Evolutionary conservation across 257 asterid genomes (phyloP).

Genomic region (Lycium ferocissimum): DNA sequence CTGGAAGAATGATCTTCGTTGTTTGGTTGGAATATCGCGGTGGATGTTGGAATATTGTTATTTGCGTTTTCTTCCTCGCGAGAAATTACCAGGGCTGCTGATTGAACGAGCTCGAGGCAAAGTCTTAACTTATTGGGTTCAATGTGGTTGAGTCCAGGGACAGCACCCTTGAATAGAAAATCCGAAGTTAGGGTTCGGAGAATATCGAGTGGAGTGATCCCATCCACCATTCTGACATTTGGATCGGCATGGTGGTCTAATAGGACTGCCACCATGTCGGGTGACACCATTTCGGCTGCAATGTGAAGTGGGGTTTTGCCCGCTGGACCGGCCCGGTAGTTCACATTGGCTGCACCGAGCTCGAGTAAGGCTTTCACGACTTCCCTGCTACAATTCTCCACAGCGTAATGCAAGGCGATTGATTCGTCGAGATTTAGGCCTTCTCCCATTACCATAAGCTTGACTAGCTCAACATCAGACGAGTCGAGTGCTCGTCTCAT

Average conservation of each 20-base stretch:
- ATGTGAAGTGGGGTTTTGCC: constrained; percentile 86
- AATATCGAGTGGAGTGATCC: constrained; percentile 79
- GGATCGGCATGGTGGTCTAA: constrained; percentile 98
- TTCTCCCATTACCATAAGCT: constrained; percentile 99
- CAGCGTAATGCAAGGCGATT: constrained; percentile 81
- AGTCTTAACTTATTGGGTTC: constrained; percentile 91
- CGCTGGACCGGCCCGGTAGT: constrained; percentile 81
- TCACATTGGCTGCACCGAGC: constrained; percentile 93
- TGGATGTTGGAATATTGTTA: constrained; percentile 38
- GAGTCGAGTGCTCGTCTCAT: constrained; percentile 96
- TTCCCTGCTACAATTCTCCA: constrained; percentile 83
- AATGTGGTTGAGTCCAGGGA: constrained; percentile 75
- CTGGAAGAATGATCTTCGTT: constrained; percentile 51
- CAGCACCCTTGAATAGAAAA: constrained; percentile 86
- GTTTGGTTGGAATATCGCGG: constrained; percentile 55
- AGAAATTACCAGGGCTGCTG: constrained; percentile 90
- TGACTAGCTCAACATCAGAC: constrained; percentile 88
- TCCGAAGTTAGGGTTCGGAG: constrained; percentile 96
- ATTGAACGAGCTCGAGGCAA: constrained; percentile 87
- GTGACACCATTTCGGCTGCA: constrained; percentile 94
- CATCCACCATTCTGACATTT: constrained; percentile 73
- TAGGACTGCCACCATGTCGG: constrained; percentile 95
- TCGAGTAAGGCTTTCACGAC: constrained; percentile 87
- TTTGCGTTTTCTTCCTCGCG: constrained; percentile 72
- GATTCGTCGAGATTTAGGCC: constrained; percentile 91